Conservation (phyloP, 768 basidiomycete genomes). For the Pholiota molesta region DNA sequence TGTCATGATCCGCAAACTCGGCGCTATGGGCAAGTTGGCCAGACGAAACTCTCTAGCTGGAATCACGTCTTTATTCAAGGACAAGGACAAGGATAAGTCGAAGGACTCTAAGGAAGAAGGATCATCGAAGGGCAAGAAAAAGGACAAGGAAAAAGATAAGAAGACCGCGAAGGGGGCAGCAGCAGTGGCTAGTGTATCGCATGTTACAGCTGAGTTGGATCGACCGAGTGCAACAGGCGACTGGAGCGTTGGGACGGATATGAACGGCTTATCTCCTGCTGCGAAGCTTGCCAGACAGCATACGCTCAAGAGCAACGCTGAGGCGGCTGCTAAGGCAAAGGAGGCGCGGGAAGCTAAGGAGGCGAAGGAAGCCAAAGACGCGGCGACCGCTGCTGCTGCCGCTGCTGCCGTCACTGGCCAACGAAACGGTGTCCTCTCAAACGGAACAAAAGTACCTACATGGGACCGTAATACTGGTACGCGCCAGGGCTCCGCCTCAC, state of each 20-base stretch:
- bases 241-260: constrained; percentile 58
- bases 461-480: constrained; percentile 88
- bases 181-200: constrained; percentile 73
- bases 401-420: constrained; percentile 30
- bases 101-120: constrained; percentile 20
- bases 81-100: constrained; percentile 64
- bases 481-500: constrained; percentile 48
- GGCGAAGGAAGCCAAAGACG: constrained; percentile 24
- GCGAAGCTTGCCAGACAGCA: constrained; percentile 90
- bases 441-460: constrained; percentile 48
- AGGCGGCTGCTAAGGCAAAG: constrained; percentile 69
- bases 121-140: constrained; percentile 37
- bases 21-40: constrained; percentile 87
- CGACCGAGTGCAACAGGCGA: constrained; percentile 51
- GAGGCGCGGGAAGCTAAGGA: constrained; percentile 51
- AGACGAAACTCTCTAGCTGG: constrained; percentile 87
- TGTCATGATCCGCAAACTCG: constrained; percentile 95
- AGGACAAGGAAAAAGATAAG: constrained; percentile 63
- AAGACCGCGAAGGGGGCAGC: constrained; percentile 64
- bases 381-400: constrained; percentile 36
- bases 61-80: constrained; percentile 94
- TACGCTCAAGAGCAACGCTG: constrained; percentile 86
- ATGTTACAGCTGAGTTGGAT: constrained; percentile 85
- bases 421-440: constrained; percentile 21
- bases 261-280: constrained; percentile 86